Conservation (phyloP, 108 stramenopile species). For the Discostella stelligeroides region DNA sequence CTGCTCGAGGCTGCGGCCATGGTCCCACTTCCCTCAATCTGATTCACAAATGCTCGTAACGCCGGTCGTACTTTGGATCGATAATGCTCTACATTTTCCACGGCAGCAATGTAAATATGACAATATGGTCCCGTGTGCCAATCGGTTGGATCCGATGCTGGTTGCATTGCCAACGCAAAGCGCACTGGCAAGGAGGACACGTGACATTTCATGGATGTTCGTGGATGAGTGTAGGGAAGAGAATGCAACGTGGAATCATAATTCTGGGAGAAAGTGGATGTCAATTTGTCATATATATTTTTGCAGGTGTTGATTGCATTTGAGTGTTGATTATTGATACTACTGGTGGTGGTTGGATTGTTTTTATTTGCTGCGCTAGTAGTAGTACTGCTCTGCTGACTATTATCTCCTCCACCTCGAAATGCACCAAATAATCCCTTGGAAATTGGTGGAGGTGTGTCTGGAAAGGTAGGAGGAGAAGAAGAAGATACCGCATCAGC, state of each 20-base stretch:
- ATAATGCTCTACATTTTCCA: constrained; percentile 72
- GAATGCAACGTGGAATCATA: constrained; percentile 64
- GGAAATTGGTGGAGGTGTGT: constrained; percentile 26
- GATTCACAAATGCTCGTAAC: constrained; percentile 76
- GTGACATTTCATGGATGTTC: constrained; percentile 30
- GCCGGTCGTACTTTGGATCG: constrained; percentile 74
- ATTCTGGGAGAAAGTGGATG: constrained; percentile 46
- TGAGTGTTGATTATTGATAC: neutral
- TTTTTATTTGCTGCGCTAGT: no score
- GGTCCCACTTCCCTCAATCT: constrained; percentile 64
- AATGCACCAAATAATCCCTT: no score
- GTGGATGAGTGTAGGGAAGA: constrained; percentile 58
- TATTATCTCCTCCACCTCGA: no score
- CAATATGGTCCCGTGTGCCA: constrained; percentile 83
- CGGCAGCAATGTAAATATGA: constrained; percentile 81
- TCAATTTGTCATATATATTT: constrained; percentile 54
- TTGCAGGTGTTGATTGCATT: neutral
- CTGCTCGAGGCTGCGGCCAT: neutral
- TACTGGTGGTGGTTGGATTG: no score
- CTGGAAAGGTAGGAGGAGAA: no score
- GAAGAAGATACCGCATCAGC: no score
- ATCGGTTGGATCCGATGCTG: constrained; percentile 53
- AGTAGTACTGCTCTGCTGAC: no score
- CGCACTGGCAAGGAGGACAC: constrained; percentile 50
- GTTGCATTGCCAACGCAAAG: constrained; percentile 45